phyloP scores from a whole-genome alignment of 106 monocot species.

The Cymbidium sinense region DNA sequence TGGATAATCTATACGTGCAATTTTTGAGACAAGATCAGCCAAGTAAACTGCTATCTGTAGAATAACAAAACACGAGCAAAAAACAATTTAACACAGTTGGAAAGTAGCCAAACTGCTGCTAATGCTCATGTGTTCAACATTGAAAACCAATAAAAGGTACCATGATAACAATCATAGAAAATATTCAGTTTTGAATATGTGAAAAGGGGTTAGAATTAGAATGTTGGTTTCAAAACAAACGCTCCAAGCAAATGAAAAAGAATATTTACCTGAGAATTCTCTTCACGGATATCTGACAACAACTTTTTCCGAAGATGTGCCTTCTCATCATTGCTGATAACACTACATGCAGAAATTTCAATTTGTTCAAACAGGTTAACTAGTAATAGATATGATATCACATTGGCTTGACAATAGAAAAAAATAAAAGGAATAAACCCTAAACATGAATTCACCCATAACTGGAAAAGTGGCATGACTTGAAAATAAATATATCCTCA shows the following conservation, averaged over 20 bases:
- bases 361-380: not conserved
- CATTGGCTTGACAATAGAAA: not conserved
- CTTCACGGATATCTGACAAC: slow-evolving; percentile 75
- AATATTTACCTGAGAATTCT: slow-evolving; percentile 63
- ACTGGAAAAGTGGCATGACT: not conserved
- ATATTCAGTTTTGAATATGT: not conserved
- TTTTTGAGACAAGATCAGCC: slow-evolving; percentile 89
- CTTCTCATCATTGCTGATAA: slow-evolving; percentile 86
- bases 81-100: not conserved
- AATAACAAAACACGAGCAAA: slow-evolving; percentile 4
- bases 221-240: not conserved
- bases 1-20: slow-evolving; percentile 97
- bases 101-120: not conserved
- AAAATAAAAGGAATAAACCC: not conserved
- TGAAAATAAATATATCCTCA: not conserved
- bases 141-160: not conserved
- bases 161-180: not conserved
- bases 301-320: slow-evolving; percentile 69
- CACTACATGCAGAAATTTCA: slow-evolving; percentile 32
- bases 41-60: slow-evolving; percentile 78
- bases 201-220: not conserved
- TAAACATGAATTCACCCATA: not conserved
- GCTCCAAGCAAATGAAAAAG: not conserved
- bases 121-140: not conserved
- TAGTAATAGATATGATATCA: not conserved